These are phyloP conservation scores for Starmerella davenportii DNA, from an alignment of 805 yeast genomes.

Conservation along the genomic window DNA sequence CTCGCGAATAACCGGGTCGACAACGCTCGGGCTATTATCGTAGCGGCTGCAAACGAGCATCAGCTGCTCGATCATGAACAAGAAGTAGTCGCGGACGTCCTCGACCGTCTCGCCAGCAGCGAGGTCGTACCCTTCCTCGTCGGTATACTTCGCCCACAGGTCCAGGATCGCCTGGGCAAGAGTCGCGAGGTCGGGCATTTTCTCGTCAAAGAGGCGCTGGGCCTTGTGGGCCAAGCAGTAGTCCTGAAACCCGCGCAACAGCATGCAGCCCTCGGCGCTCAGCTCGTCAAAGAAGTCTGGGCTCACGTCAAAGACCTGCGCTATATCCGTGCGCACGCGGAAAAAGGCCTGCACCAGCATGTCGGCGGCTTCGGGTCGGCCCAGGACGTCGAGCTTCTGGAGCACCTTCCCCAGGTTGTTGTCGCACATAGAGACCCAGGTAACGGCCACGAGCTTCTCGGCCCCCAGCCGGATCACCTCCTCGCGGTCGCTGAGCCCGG, in stretches of 20 bases:
- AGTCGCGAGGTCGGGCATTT: slow-evolving; percentile 62
- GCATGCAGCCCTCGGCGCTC: slow-evolving; percentile 56
- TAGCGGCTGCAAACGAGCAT: slow-evolving; percentile 46
- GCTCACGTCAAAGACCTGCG: slow-evolving; percentile 39
- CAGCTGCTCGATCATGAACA: slow-evolving; percentile 52
- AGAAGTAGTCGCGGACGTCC: slow-evolving; percentile 38
- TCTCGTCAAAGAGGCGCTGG: slow-evolving; percentile 39
- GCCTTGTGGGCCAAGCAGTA: slow-evolving; percentile 38
- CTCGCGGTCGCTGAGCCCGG: slow-evolving; percentile 86
- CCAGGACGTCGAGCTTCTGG: slow-evolving; percentile 52
- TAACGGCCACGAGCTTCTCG: slow-evolving; percentile 41
- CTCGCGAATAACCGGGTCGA: slow-evolving; percentile 76
- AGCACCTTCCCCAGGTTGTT: slow-evolving; percentile 57
- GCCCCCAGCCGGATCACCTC: slow-evolving; percentile 56
- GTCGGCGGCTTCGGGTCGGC: slow-evolving; percentile 43
- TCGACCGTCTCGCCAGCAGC: slow-evolving; percentile 34
- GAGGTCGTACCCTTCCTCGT: slow-evolving; percentile 26
- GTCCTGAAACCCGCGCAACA: slow-evolving; percentile 48
- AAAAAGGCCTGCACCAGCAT: slow-evolving; percentile 48
- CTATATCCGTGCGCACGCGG: slow-evolving; percentile 42
- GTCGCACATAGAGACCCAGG: slow-evolving; percentile 54
- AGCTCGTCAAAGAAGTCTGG: slow-evolving; percentile 47
- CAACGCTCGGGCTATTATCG: slow-evolving; percentile 38
- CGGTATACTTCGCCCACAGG: slow-evolving; percentile 31
- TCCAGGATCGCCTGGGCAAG: slow-evolving; percentile 41